Percentiles rank a stretch among this genome's conserved stretches.
These are phyloP conservation scores for Blastobotrys capitulatus DNA, from an alignment of 1,139 yeast genomes.

Conservation along the genomic window DNA sequence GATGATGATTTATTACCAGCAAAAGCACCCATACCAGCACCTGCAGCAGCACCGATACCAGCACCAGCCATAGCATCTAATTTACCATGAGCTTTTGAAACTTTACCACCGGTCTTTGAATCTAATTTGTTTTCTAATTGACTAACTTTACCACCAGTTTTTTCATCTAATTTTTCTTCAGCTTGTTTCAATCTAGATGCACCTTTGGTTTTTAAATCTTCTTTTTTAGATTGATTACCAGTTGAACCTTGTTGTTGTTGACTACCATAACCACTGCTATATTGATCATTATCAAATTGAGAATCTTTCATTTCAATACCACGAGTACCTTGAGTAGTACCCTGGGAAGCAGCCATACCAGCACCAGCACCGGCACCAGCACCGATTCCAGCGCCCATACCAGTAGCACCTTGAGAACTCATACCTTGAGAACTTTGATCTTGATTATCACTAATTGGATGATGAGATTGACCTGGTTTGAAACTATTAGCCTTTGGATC, in stretches of 20 bases:
- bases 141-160: conserved; percentile 4
- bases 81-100: neutral
- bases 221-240: too few species aligned
- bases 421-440: neutral
- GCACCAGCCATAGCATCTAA: neutral
- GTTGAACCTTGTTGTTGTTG: neutral
- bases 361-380: conserved; percentile 10
- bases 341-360: neutral
- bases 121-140: neutral
- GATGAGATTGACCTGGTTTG: too few species aligned
- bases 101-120: neutral
- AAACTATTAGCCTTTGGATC: neutral
- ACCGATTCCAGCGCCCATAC: conserved; percentile 5
- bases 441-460: neutral
- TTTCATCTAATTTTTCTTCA: neutral
- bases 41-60: neutral
- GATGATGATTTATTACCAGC: neutral
- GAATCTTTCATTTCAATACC: too few species aligned
- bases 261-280: too few species aligned
- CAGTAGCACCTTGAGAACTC: neutral
- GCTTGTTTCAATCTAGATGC: neutral
- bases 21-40: neutral
- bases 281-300: too few species aligned
- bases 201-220: conserved; percentile 1
- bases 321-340: neutral